Evolutionary conservation across 2,329 filamentous ascomycete species (phyloP).

Genomic region (Penicillium sp.): DNA sequence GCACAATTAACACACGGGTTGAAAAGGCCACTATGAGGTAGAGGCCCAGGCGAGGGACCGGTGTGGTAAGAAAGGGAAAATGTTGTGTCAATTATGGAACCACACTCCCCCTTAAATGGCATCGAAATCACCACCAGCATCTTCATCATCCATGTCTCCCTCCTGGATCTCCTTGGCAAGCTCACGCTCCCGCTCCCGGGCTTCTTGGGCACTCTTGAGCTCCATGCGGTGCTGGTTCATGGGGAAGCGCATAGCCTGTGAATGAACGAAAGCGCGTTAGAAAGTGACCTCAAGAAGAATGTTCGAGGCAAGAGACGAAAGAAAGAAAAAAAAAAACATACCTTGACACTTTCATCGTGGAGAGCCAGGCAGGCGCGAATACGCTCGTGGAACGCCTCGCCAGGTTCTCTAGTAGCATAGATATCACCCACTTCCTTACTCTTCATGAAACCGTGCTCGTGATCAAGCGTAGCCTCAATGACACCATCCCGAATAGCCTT

Average conservation of each 20-base stretch:
- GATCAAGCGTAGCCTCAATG: constrained; percentile 90
- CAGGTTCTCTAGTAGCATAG: constrained; percentile 91
- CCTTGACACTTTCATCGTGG: constrained; percentile 98
- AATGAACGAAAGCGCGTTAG: constrained; percentile 28
- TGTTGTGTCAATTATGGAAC: constrained; percentile 23
- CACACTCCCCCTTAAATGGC: constrained; percentile 66
- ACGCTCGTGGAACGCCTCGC: constrained; percentile 95
- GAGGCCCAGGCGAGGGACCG: constrained; percentile 17
- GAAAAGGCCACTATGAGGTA: constrained; percentile 23
- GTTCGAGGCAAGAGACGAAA: too few species aligned
- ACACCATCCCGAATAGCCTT: constrained; percentile 98
- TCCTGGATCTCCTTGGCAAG: constrained; percentile 99
- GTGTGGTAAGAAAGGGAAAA: constrained; percentile 10
- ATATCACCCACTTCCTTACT: constrained; percentile 95
- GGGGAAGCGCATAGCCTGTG: constrained; percentile 92
- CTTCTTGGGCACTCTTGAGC: constrained; percentile 96
- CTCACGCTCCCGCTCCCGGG: constrained; percentile 92
- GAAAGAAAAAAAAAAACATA: constrained; percentile 44
- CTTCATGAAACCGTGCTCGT: constrained; percentile 97
- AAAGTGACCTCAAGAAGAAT: neutral
- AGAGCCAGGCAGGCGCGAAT: constrained; percentile 87
- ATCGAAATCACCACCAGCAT: constrained; percentile 93
- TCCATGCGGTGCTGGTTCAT: constrained; percentile 99
- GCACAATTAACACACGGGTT: constrained; percentile 32
- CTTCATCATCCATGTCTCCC: constrained; percentile 93